A percentile compares a stretch with the other conserved stretches of the same genome.
Evolutionary conservation across 2,329 filamentous ascomycete genomes (phyloP).

Genomic region (Fusarium sp.): DNA sequence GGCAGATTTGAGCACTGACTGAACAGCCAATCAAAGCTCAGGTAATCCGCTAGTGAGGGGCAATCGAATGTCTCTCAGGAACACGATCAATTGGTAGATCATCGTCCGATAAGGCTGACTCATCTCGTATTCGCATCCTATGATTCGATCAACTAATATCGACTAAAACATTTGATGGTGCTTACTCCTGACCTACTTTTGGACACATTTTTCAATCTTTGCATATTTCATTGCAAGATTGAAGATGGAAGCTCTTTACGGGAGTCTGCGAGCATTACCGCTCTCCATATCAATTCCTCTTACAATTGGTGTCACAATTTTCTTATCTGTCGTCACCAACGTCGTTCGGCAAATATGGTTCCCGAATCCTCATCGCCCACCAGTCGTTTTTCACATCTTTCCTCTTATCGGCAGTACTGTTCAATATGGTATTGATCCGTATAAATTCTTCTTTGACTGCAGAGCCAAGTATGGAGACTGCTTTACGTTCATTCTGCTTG

Average conservation of each 20-base stretch:
- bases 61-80: background rate
- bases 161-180: background rate
- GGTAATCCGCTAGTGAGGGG: background rate
- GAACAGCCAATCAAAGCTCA: background rate
- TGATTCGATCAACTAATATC: background rate
- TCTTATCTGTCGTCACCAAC: conserved; percentile 76
- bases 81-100: background rate
- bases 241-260: conserved; percentile 9
- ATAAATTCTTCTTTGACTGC: conserved; percentile 81
- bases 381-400: conserved; percentile 82
- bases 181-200: conserved; percentile 13
- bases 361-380: conserved; percentile 83
- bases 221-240: rapidly evolving
- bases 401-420: conserved; percentile 90
- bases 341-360: conserved; percentile 82
- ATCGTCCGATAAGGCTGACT: conserved; percentile 13
- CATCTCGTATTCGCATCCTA: conserved; percentile 2
- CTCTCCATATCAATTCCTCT: conserved; percentile 50
- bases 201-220: background rate
- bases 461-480: conserved; percentile 87
- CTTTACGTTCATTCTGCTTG: conserved; percentile 88
- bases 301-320: conserved; percentile 56
- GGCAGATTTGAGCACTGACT: background rate
- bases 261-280: conserved; percentile 12
- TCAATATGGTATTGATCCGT: conserved; percentile 93